Evolutionary conservation across 495 filamentous ascomycete genomes (phyloP), one percentile per base, ranked within the genome.

Genomic region (Hypoxylon crocopeplum): DNA sequence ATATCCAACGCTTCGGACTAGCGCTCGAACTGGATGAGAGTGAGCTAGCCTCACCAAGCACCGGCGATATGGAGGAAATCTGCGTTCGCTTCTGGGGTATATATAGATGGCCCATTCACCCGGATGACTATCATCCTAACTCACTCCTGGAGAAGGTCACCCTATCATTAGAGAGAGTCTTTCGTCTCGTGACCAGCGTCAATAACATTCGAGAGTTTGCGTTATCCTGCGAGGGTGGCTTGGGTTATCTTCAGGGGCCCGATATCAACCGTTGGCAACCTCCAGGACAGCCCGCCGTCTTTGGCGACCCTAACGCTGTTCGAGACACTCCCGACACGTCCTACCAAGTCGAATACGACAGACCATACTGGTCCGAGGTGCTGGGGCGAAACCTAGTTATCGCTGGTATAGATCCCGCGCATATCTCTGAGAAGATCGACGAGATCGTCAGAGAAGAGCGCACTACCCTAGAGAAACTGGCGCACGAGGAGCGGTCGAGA

Each of bases 201-300:
- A 53, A 49, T 5, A 63, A 68, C 1, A 73, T 82, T 0, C 63
- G 59, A 38, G 77, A 85, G 49, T 70, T 87, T 7, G 84, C 77
- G 0, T 56, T 87, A 3, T 84, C 79, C 10, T 64, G 85, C 11
- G 81, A 83, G 42, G 79, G 77, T 41, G 82, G 83, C 24, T 64
- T 86, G 7, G 84, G 84, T 10, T 86, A 82, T 77, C 72, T 86
- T n/a, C 45, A 54, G 11, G 64, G 69, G 3, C 60, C 64, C 8
- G 70, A 71, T 21, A 15, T 51, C 25, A 52, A 53, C 41, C 53
- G 30, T 20, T 11, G 10, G 2, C 52, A 46, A 22, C 54, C 62
- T 6, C 47, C 42, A 8, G 30, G 42, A 32, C 33, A 17, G n/a
- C 29, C 29, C 0, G 16, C 59, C 5, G 27, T 56, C 8, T 49